A percentile compares a stretch with the other conserved stretches of the same genome.
Conservation (phyloP, 805 yeast species). For the Barnettozyma botsteinii region DNA sequence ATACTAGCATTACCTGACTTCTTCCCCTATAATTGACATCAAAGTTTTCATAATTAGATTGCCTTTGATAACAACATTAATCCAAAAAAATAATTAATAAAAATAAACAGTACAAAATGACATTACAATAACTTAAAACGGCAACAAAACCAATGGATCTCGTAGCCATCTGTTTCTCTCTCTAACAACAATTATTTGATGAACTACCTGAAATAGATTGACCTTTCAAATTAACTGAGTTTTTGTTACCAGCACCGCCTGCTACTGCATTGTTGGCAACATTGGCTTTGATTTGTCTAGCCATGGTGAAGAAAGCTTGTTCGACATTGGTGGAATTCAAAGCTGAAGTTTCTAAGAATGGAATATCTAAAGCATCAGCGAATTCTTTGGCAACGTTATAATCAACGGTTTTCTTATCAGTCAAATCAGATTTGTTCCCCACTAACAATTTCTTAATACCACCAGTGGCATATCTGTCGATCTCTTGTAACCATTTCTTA, state of each 20-base stretch:
- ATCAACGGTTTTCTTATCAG: slow-evolving; percentile 92
- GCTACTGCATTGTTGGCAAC: slow-evolving; percentile 57
- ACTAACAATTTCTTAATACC: slow-evolving; percentile 94
- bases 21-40: too few species aligned
- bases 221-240: slow-evolving; percentile 69
- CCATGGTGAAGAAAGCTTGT: slow-evolving; percentile 98
- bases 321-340: slow-evolving; percentile 94
- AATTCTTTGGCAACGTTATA: slow-evolving; percentile 95
- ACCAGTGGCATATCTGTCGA: slow-evolving; percentile 96
- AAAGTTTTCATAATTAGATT: neutral
- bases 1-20: too few species aligned
- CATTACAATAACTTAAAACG: neutral
- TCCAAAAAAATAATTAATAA: neutral
- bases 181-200: slow-evolving; percentile 41
- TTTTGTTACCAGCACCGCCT: slow-evolving; percentile 39
- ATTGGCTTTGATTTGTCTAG: slow-evolving; percentile 94
- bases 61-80: neutral
- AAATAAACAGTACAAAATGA: neutral
- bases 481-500: slow-evolving; percentile 97
- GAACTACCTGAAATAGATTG: slow-evolving; percentile 45
- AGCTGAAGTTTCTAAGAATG: slow-evolving; percentile 95
- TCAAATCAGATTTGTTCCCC: slow-evolving; percentile 93
- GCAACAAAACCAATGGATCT: neutral
- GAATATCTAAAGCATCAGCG: slow-evolving; percentile 91
- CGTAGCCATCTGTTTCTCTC: too few species aligned